Base-by-base conservation (phyloP, 805 yeast species). In the Ogataea ganodermae region DNA sequence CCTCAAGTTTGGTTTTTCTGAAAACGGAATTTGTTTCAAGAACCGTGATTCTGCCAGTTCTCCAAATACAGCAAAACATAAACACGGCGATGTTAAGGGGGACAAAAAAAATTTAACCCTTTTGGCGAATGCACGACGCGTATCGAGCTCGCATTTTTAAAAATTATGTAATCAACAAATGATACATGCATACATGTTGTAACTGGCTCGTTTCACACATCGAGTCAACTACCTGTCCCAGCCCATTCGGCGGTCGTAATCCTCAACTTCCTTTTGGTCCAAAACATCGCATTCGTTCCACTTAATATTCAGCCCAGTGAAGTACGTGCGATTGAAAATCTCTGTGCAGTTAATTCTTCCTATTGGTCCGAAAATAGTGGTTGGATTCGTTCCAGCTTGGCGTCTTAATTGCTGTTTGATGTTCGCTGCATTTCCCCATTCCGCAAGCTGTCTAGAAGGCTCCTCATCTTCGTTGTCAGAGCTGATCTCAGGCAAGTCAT, bases 171-270 rank as follows among this genome's bases (percentile, higher is more conserved):
- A 23, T 42, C 46, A 18, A 17, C n/a, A n/a, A n/a, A n/a, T 8
- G 8, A 22, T 6, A 22, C 24, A 22, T 22, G 24, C 24, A 30
- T 30, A 30, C 33, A 30, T 14, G 16, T n/a, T n/a, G n/a, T n/a
- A n/a, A n/a, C n/a, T n/a, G 13, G n/a, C 18, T 22, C 20, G 21
- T 42, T 13, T 35, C 26, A 23, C 41, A 20, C 26, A n/a, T 35
- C 28, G 10, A 7, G 7, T 10, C 37, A 40, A 20, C 44, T 33
- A 14, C 46, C 36, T 31, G 31, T 52, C 57, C 42, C 42, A 64
- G 2, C 66, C 68, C 68, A 61, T 65, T 26, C 53, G 51, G 2
- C 58, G 45, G 41, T 60, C 60, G 41, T 60, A 65, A 13, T 58
- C 58, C 4, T 62, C 65, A 12, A 54, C 42, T 41, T 65, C 69